A percentile compares a stretch with the other conserved stretches of the same genome.
These are phyloP conservation scores for Lodderomyces theae DNA, from an alignment of 1,139 yeast genomes.

Conservation along the genomic window DNA sequence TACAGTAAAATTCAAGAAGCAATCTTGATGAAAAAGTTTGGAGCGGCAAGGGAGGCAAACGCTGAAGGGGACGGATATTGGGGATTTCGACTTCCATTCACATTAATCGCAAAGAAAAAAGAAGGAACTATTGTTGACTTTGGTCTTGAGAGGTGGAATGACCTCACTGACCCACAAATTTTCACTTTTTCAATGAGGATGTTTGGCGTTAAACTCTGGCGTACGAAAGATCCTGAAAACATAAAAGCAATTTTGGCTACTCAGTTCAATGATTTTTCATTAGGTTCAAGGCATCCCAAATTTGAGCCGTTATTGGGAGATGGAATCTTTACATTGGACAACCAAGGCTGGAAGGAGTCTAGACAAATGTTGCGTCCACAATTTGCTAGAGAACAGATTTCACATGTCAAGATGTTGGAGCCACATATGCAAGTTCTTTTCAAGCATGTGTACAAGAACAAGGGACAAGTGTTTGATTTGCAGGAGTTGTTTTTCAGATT, in stretches of 20 bases:
- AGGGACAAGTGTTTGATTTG: constrained; percentile 41
- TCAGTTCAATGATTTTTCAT: constrained; percentile 51
- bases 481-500: constrained; percentile 49
- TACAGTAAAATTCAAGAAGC: constrained; percentile 6
- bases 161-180: constrained; percentile 8
- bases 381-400: constrained; percentile 44
- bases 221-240: constrained; percentile 39
- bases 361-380: no score
- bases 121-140: constrained; percentile 26
- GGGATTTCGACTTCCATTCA: constrained; percentile 23
- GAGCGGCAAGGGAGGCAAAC: constrained; percentile 18
- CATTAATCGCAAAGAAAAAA: constrained; percentile 17
- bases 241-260: constrained; percentile 41
- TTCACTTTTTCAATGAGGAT: constrained; percentile 20
- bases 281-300: constrained; percentile 47
- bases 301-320: constrained; percentile 22
- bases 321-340: no score
- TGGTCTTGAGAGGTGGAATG: constrained; percentile 16
- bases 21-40: constrained; percentile 17
- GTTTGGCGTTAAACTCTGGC: constrained; percentile 20
- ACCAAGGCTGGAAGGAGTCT: no score
- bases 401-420: constrained; percentile 47
- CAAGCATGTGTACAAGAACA: constrained; percentile 26
- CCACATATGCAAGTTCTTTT: constrained; percentile 42
- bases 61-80: constrained; percentile 17